Percentiles rank a stretch among this genome's conserved stretches.
Evolutionary conservation across 1,139 yeast species (phyloP).

Genomic region (Candida albicans): DNA sequence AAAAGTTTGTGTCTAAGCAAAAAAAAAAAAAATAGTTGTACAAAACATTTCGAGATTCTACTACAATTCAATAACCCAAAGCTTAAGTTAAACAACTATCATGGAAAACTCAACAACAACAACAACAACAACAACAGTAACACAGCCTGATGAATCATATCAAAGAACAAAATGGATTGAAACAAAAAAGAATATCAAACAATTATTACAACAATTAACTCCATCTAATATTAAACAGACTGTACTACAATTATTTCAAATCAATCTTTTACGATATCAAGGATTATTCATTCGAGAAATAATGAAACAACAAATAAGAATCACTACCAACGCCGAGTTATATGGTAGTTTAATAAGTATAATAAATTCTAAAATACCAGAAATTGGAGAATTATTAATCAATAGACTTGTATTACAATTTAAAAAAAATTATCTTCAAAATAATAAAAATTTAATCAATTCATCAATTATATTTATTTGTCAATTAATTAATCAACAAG

Average conservation of each 20-base stretch:
- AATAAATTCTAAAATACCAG: conserved; percentile 68
- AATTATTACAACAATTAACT: conserved; percentile 47
- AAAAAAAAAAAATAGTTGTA: not conserved
- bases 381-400: conserved; percentile 60
- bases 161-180: conserved; percentile 59
- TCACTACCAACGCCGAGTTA: conserved; percentile 44
- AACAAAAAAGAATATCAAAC: conserved; percentile 48
- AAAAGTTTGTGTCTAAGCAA: too few species aligned
- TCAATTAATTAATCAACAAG: conserved; percentile 64
- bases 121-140: not conserved
- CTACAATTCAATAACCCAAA: too few species aligned
- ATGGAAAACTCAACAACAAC: not conserved
- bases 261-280: conserved; percentile 58
- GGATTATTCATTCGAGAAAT: conserved; percentile 59
- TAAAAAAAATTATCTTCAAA: conserved; percentile 51
- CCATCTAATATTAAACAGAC: conserved; percentile 48
- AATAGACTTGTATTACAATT: conserved; percentile 60
- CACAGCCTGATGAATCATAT: conserved; percentile 3
- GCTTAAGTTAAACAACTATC: too few species aligned
- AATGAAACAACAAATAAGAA: conserved; percentile 60
- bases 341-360: conserved; percentile 62
- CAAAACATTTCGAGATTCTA: too few species aligned
- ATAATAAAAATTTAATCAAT: conserved; percentile 45
- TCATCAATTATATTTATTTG: conserved; percentile 54
- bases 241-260: conserved; percentile 48